A percentile compares a stretch with the other conserved stretches of the same genome.
phyloP scores from a whole-genome alignment of 148 eudicot species.

The Silene latifolia region DNA sequence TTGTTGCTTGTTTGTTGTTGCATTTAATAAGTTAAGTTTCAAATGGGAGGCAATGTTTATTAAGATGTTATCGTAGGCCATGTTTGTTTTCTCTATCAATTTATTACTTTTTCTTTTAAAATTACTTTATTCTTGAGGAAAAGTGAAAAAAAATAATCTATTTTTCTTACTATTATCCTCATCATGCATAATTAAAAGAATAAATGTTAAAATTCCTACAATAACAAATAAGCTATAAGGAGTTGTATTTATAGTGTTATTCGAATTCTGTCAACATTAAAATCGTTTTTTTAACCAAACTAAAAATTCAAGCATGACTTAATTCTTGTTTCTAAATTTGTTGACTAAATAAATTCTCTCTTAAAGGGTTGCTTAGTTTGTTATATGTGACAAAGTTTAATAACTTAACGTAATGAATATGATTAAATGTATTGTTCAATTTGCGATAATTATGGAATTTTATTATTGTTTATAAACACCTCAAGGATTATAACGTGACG shows the following conservation, averaged over 20 bases:
- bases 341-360: conserved; percentile 3
- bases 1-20: conserved; percentile 18
- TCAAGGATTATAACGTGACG: neutral
- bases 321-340: conserved; percentile 17
- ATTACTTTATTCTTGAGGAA: too few relatives aligned
- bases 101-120: too few relatives aligned
- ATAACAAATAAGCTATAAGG: too few relatives aligned
- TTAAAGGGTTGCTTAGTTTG: neutral
- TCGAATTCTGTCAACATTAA: neutral
- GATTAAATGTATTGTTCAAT: neutral
- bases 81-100: too few relatives aligned
- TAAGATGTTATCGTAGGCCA: too few relatives aligned
- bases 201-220: too few relatives aligned
- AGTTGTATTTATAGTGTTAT: too few relatives aligned
- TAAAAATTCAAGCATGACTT: neutral
- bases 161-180: too few relatives aligned
- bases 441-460: neutral
- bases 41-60: conserved; percentile 10
- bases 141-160: too few relatives aligned
- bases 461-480: neutral
- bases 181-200: neutral
- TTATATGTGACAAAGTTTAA: neutral
- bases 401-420: neutral
- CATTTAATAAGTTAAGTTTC: conserved; percentile 10
- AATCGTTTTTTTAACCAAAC: neutral